A percentile compares a stretch with the other conserved stretches of the same genome.
Evolutionary conservation across 2,329 filamentous ascomycete genomes (phyloP).

Genomic region (Cercospora sp.): DNA sequence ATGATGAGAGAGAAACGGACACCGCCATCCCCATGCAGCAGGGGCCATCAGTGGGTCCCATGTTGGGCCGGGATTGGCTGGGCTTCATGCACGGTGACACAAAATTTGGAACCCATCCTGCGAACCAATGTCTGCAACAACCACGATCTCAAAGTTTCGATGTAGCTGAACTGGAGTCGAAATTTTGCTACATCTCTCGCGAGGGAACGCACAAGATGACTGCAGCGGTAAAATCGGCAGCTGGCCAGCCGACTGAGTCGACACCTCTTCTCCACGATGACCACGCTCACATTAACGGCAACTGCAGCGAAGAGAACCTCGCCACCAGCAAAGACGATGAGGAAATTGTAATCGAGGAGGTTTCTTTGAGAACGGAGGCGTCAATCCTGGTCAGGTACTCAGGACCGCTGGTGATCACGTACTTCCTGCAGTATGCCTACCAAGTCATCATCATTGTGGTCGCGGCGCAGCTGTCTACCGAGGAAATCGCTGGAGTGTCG

Average conservation of each 20-base stretch:
- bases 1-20: not conserved
- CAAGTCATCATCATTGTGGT: conserved; percentile 55
- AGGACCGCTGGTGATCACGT: conserved; percentile 55
- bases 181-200: not conserved
- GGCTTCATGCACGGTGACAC: not conserved
- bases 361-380: conserved; percentile 25
- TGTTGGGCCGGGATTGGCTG: not conserved
- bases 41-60: not conserved
- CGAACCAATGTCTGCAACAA: not conserved
- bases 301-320: not conserved
- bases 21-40: not conserved
- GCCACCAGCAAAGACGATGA: not conserved
- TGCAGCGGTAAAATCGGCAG: not conserved
- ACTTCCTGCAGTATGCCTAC: conserved; percentile 57
- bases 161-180: not conserved
- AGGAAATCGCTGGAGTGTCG: conserved; percentile 56
- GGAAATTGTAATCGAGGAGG: conserved; percentile 31
- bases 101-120: not conserved
- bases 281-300: not conserved
- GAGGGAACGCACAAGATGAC: not conserved
- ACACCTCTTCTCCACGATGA: not conserved
- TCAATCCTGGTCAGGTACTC: conserved; percentile 46
- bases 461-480: conserved; percentile 55
- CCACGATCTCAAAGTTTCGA: not conserved
- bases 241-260: conserved; percentile 2